Evolutionary conservation across 306 rosid species (phyloP).

Genomic region (Mimosa bimucronata): DNA sequence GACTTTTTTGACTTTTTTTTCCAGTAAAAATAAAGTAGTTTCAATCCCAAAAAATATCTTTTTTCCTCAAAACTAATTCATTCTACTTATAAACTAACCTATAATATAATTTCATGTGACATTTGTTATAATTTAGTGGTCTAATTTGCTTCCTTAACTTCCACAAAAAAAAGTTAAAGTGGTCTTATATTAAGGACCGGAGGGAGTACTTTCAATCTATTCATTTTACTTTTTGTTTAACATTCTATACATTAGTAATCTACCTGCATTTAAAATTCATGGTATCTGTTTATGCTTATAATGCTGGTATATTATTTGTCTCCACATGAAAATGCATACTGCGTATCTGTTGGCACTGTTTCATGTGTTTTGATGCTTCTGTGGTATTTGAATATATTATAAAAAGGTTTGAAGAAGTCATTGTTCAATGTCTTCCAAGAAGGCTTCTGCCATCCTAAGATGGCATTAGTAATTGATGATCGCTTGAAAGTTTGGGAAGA

Average conservation of each 20-base stretch:
- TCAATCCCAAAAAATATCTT: no score
- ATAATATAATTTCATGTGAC: no score
- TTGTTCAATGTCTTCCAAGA: constrained; percentile 92
- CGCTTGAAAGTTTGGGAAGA: constrained; percentile 99
- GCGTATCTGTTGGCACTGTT: constrained; percentile 19
- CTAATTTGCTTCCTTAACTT: no score
- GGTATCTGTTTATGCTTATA: constrained; percentile 11
- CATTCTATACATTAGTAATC: constrained; percentile 10
- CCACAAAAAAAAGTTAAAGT: no score
- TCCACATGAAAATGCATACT: constrained; percentile 14
- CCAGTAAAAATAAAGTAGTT: no score
- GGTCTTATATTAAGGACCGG: no score
- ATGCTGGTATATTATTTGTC: constrained; percentile 22
- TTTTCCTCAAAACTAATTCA: no score
- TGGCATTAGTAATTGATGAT: constrained; percentile 96
- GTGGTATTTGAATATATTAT: constrained; percentile 18
- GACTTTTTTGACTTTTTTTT: no score
- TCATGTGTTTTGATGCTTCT: constrained; percentile 31
- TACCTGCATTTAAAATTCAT: constrained; percentile 11
- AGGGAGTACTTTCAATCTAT: constrained; percentile 20
- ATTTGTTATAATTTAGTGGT: no score
- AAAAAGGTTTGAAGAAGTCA: constrained; percentile 86
- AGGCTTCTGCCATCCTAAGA: constrained; percentile 91
- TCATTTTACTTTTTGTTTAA: constrained; percentile 32
- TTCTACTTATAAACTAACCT: no score